These are phyloP conservation scores for Penicillium sp. DNA, from an alignment of 2,329 filamentous ascomycete species.

Conservation along the genomic window DNA sequence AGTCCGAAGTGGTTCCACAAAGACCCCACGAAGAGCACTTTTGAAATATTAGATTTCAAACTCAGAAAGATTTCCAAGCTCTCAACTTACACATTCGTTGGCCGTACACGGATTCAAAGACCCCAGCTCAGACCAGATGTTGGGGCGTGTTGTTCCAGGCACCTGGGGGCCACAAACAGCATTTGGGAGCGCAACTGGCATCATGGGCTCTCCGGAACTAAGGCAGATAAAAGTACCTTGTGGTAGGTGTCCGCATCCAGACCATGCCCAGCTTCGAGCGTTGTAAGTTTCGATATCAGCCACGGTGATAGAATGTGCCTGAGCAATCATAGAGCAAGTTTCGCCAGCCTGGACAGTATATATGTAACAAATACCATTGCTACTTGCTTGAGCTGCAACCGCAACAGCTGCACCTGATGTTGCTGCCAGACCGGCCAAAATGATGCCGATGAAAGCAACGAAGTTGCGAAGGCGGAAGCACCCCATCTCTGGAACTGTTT, in stretches of 20 bases:
- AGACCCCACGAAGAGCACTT: slow-evolving; percentile 1
- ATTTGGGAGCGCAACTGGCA: slow-evolving; percentile 41
- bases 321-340: slow-evolving; percentile 36
- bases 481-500: not conserved
- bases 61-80: not conserved
- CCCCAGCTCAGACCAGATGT: slow-evolving; percentile 23
- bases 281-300: slow-evolving; percentile 45
- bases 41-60: not conserved
- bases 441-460: not conserved
- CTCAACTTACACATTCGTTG: slow-evolving; percentile 10
- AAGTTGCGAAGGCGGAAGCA: not conserved
- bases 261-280: slow-evolving; percentile 46
- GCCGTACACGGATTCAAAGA: slow-evolving; percentile 8
- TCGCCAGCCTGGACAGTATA: slow-evolving; percentile 38
- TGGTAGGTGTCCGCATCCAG: slow-evolving; percentile 38
- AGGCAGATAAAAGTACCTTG: slow-evolving; percentile 40
- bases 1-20: not conserved
- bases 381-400: not conserved
- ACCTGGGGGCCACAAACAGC: slow-evolving; percentile 49
- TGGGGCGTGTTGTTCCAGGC: slow-evolving; percentile 38
- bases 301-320: slow-evolving; percentile 35
- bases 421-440: not conserved
- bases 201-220: slow-evolving; percentile 39
- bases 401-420: not conserved
- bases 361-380: slow-evolving; percentile 30